Base-by-base conservation (phyloP, 169 alveolate genomes). In the Plasmodium relictum region DNA sequence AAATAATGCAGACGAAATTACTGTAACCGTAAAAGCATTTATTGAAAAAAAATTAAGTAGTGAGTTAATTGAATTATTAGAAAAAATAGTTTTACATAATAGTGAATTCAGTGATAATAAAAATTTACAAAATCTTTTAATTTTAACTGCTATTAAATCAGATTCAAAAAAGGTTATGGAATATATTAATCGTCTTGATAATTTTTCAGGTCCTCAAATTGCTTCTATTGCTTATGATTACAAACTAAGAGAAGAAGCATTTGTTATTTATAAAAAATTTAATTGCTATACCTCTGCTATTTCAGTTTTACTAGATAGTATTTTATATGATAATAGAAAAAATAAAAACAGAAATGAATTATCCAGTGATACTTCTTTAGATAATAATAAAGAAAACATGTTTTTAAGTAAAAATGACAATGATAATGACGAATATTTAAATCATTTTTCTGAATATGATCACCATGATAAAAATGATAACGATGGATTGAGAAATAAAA, bases 11-110 rank as follows among this genome's bases (percentile, higher is more conserved):
- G 99, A 98, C 69, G 99, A 94, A 86, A 98, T 98, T 44, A 96
- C 99, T 12, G 97, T 97, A 31, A 97, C 99, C 0, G 99, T 99
- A 73, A 98, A 98, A 94, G 99, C 99, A 14, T 98, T 99, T 92
- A 97, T 98, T 94, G 98, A 97, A 93, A 99, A 99, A 61, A 98
- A 98, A 99, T 97, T 94, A 97, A 98, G 96, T 96, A 98, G 83
- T 97, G 98, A 87, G 94, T 98, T 88, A 99, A 99, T 97, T 96
- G 98, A 96, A 93, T 96, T 76, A 16, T 50, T 93, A 71, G 96
- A 92, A 61, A 89, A 89, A 88, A 83, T 94, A 18, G 92, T 92
- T 58, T 80, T 93, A 59, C 88, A 80, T 80, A 92, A 92, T 73
- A 91, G 97, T 90, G 99, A 98, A 76, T 99, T 99, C 96, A 96